A percentile compares a stretch with the other conserved stretches of the same genome.
These are phyloP conservation scores for Massarina eburnea DNA, from an alignment of 2,329 filamentous ascomycete species.

Conservation along the genomic window DNA sequence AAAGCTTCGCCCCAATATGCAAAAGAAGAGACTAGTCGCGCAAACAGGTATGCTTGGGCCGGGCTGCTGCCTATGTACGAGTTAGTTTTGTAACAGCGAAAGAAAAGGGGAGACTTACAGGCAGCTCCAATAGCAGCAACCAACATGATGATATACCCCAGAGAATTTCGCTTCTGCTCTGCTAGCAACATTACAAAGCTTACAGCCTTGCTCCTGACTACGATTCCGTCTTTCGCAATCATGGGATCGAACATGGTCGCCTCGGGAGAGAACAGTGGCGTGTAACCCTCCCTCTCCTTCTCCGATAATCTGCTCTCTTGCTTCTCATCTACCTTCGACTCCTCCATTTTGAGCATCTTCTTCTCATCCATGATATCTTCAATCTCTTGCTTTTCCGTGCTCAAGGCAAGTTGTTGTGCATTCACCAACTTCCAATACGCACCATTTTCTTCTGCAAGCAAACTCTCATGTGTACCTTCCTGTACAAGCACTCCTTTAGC, in stretches of 20 bases:
- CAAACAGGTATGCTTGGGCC: conserved; percentile 27
- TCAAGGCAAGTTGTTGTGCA: conserved; percentile 20
- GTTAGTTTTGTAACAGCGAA: neutral
- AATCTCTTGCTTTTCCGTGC: conserved; percentile 1
- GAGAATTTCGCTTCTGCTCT: conserved; percentile 22
- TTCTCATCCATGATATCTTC: conserved; percentile 10
- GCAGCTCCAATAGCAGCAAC: conserved; percentile 22
- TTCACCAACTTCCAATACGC: conserved; percentile 66
- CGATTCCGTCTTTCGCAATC: neutral
- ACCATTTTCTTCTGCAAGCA: conserved; percentile 60
- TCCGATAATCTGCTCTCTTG: conserved; percentile 1
- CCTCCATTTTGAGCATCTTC: conserved; percentile 43
- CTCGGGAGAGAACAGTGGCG: neutral
- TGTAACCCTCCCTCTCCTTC: conserved; percentile 13
- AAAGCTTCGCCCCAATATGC: conserved; percentile 19
- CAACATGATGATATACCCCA: conserved; percentile 16
- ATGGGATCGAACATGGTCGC: neutral
- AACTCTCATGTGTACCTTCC: conserved; percentile 69
- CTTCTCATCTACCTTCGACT: conserved; percentile 13
- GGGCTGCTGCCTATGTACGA: conserved; percentile 16
- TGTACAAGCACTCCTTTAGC: conserved; percentile 69
- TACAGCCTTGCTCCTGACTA: neutral
- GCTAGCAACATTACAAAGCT: conserved; percentile 14
- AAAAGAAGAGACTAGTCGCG: conserved; percentile 24
- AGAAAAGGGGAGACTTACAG: conserved; percentile 11